These are phyloP conservation scores for Populus tomentosa DNA, from an alignment of 441 rosid species.

Conservation along the genomic window DNA sequence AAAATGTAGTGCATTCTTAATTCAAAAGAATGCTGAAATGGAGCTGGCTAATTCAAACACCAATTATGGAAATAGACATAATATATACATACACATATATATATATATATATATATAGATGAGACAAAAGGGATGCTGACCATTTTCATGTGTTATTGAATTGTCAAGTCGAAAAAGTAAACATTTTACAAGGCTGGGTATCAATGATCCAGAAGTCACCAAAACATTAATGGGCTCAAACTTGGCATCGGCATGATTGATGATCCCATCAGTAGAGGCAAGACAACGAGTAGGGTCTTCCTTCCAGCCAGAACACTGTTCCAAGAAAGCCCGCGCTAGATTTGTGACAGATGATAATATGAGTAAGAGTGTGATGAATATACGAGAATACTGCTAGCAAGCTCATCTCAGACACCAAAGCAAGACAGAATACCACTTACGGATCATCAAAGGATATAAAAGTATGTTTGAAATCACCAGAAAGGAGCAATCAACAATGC, in stretches of 20 bases:
- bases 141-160: slow-evolving; percentile 57
- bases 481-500: background rate
- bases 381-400: background rate
- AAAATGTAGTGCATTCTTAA: background rate
- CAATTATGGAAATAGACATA: background rate
- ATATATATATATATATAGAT: background rate
- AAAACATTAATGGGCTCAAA: slow-evolving; percentile 52
- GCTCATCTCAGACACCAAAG: background rate
- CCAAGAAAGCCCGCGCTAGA: slow-evolving; percentile 66
- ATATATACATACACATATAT: too few relatives aligned
- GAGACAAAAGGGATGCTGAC: slow-evolving; percentile 34
- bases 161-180: slow-evolving; percentile 65
- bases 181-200: slow-evolving; percentile 88
- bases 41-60: background rate
- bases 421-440: background rate
- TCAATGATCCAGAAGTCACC: slow-evolving; percentile 83
- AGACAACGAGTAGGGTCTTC: slow-evolving; percentile 29
- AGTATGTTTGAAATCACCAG: background rate
- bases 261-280: slow-evolving; percentile 16
- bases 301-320: slow-evolving; percentile 55
- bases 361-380: slow-evolving; percentile 14
- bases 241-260: slow-evolving; percentile 21
- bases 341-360: slow-evolving; percentile 21
- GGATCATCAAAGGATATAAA: background rate
- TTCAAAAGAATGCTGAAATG: background rate